Evolutionary conservation across 192 early-diverging fungal genomes (phyloP), one percentile per base, ranked within the genome.

Genomic region (Podila epigama): DNA sequence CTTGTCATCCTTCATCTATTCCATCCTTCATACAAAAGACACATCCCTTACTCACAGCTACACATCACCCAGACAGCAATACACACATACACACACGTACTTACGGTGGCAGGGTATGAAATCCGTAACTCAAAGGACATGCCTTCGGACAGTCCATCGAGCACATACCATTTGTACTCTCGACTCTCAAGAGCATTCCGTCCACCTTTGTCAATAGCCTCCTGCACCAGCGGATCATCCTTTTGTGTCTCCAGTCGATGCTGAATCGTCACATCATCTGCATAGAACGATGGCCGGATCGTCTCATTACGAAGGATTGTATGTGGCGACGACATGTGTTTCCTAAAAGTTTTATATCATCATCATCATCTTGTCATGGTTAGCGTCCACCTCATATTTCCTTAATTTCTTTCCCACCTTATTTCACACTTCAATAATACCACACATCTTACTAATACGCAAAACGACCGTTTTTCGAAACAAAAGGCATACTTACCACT

Each of bases 51-150:
- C n/a, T n/a, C n/a, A n/a, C n/a, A n/a, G n/a, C n/a, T n/a, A n/a
- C n/a, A n/a, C n/a, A n/a, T n/a, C n/a, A n/a, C n/a, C n/a, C n/a
- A n/a, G 22, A 51, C 5, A 51, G 48, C 20, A 52, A 29, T 27
- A 29, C 25, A 50, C 2, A 18, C 18, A 15, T 18, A 5, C 41
- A 7, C 31, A 54, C 31, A 34, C 12, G 9, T 5, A 32, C 42
- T 44, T 67, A 82, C 81, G 16, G 81, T 67, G 8, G 81, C 66
- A 32, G 75, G 75, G 36, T 82, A 82, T 0, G 81, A 82, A 27
- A 82, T 52, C 20, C 81, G 58, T 39, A 73, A 34, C 34, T 82
- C 81, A 56, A 69, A 82, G 8, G 75, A 75, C 0, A 64, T 52
- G 12, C 70, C 68, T 16, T 75, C 50, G 32, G 73, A 69, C 34